Conservation (phyloP, 2,329 filamentous ascomycete genomes). For the Orbilia blumenaviensis region DNA sequence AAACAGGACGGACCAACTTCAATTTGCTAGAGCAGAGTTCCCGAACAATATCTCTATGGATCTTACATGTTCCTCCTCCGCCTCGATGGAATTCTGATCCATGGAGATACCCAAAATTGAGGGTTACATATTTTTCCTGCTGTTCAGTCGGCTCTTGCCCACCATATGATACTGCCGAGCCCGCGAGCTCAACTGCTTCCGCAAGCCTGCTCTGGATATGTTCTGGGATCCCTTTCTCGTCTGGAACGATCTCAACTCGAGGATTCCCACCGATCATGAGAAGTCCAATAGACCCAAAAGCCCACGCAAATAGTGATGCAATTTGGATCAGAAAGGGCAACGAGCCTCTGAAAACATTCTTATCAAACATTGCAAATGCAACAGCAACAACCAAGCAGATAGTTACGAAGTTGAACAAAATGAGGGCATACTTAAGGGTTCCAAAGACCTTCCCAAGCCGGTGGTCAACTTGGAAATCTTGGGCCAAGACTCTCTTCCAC, state of each 20-base stretch:
- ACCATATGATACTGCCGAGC: not conserved
- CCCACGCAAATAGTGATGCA: slow-evolving; percentile 27
- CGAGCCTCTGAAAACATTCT: slow-evolving; percentile 14
- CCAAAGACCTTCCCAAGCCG: slow-evolving; percentile 19
- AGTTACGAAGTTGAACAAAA: slow-evolving; percentile 27
- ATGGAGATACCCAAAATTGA: slow-evolving; percentile 29
- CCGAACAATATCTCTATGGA: slow-evolving; percentile 1
- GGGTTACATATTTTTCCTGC: not conserved
- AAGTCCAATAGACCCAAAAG: slow-evolving; percentile 32
- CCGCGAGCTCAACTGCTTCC: slow-evolving; percentile 6
- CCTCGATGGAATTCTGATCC: slow-evolving; percentile 10
- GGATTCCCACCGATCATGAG: slow-evolving; percentile 39
- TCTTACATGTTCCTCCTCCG: slow-evolving; percentile 15
- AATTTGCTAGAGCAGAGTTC: slow-evolving; percentile 15
- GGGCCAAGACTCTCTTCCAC: slow-evolving; percentile 8
- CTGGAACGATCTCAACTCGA: slow-evolving; percentile 18
- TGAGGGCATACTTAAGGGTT: not conserved
- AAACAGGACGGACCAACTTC: slow-evolving; percentile 4
- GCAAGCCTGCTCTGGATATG: slow-evolving; percentile 14
- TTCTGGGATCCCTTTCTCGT: slow-evolving; percentile 6
- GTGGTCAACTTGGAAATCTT: slow-evolving; percentile 20
- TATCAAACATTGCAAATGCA: slow-evolving; percentile 26
- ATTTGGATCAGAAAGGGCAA: slow-evolving; percentile 28
- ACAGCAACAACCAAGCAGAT: not conserved
- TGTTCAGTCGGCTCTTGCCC: not conserved